Conservation (phyloP, 306 rosid species). For the Pterocarpus santalinus region DNA sequence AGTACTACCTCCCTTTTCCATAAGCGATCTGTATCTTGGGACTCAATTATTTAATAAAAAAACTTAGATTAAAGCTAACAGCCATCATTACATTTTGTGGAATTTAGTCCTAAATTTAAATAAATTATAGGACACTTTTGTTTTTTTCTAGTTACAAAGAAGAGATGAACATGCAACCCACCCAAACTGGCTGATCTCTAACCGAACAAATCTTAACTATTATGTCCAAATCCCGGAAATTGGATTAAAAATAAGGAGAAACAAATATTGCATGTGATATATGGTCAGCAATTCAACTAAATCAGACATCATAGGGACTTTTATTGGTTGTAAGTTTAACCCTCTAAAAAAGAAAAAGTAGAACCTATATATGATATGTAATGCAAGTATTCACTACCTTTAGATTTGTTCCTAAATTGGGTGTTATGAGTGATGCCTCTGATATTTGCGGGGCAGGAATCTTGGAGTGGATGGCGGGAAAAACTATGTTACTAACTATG, state of each 20-base stretch:
- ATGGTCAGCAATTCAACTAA: constrained; percentile 42
- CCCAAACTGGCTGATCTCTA: constrained; percentile 34
- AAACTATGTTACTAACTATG: constrained; percentile 51
- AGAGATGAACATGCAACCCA: constrained; percentile 50
- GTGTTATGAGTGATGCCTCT: constrained; percentile 24
- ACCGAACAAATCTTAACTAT: constrained; percentile 46
- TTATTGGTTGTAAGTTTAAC: constrained; percentile 17
- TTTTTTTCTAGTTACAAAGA: neutral
- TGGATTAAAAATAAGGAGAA: constrained; percentile 9
- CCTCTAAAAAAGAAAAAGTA: constrained; percentile 17
- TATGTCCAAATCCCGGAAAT: constrained; percentile 36
- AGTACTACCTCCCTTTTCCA: constrained; percentile 42
- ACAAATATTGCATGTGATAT: constrained; percentile 47
- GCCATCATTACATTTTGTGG: constrained; percentile 21
- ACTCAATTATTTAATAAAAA: constrained; percentile 30
- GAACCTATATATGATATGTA: neutral
- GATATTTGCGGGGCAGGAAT: constrained; percentile 47
- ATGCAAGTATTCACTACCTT: neutral
- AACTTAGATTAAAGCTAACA: constrained; percentile 15
- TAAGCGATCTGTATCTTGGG: constrained; percentile 39
- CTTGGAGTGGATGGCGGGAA: constrained; percentile 65
- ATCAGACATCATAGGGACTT: constrained; percentile 42
- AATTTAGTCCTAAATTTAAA: constrained; percentile 16
- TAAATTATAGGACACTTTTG: constrained; percentile 26
- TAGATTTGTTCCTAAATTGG: constrained; percentile 35